Base-by-base conservation (phyloP, 1,139 yeast genomes). In the Kodamaea alishanica region DNA sequence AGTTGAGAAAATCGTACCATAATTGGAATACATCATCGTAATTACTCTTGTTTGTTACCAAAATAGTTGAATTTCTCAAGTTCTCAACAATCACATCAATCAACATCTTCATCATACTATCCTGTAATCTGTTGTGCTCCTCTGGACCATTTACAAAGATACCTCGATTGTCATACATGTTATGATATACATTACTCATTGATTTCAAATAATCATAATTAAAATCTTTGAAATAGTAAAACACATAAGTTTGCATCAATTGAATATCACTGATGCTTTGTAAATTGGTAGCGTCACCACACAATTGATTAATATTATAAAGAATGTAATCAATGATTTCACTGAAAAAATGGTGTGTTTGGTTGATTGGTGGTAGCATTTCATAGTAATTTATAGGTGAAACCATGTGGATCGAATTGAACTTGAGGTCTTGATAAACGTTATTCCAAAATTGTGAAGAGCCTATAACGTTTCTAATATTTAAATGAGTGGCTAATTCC, bases 391-490 rank as follows among this genome's bases (percentile, higher is more conserved):
- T 50, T 22, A 50, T 35, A 6, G 38, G 42, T 4, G 47, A 40
- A 12, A 52, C 46, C 44, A 51, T 35, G 37, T 54, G 56, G 45
- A 53, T 49, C 23, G 54, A 49, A 28, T 56, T 60, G 33, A 50
- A 52, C 40, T 59, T 62, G 35, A 65, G 40, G 42, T 65, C 70
- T 42, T 64, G 67, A 38, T 62, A 63, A 26, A 65, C 54, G 37
- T 56, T 52, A 43, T 62, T 60, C 70, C 70, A 65, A 40, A 65
- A 62, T 35, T 55, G 60, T 11, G 48, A 49, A 26, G 60, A 54
- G 25, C 46, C 46, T 24, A 64, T 44, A 8, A 58, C 28, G 24
- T 40, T 45, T 23, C 51, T 34, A 10, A 43, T 26, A 8, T 34
- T 36, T 10, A 33, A 22, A 6, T 29, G 8, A 23, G 30, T 20